Evolutionary conservation across 345 rosid species (phyloP), one percentile per base, ranked within the genome.

Genomic region (Populus euphratica): DNA sequence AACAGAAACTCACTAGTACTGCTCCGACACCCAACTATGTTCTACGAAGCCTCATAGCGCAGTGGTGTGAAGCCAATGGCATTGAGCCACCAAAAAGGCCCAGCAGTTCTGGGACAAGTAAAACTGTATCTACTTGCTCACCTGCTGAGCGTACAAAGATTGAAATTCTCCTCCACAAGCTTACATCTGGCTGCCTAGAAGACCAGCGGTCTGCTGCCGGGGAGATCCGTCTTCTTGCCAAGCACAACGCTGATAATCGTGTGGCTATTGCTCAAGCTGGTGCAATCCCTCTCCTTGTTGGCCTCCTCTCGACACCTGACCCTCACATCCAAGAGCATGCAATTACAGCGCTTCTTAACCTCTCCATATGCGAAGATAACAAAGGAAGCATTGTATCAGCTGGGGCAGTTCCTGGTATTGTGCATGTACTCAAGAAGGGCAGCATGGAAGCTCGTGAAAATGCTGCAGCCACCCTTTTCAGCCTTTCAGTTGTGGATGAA

Each of bases 401-500:
- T 66, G 97, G 97, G 67, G 99, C 99, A 41, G 93, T 96, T 79
- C 99, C 96, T 14, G 94, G 98, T 77, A 92, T 96, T 68, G 96
- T 93, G 68, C 94, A 86, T 76, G 99, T 96, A 59, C 96, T 96
- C 47, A 96, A 89, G 88, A 96, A 85, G 80, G 99, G 99, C 47
- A 93, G 96, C 91, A 96, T 93, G 99, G 98, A 93, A 73, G 99
- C 99, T 23, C 91, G 98, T 80, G 99, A 96, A 84, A 96, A 96
- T 77, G 98, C 99, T 3, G 99, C 99, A 3, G 99, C 99, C 29
- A 90, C 99, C 21, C 97, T 96, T 68, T 96, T 96, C 82, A 96
- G 99, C 85, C 92, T 96, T 59, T 96, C 99, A 1, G 97, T 93
- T 29, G 87, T 93, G 35, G 99, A 96, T 61, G 99, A 92, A 84